A percentile compares a stretch with the other conserved stretches of the same genome.
These are phyloP conservation scores for Coemansia erecta DNA, from an alignment of 192 early-diverging fungal genomes.

Conservation along the genomic window DNA sequence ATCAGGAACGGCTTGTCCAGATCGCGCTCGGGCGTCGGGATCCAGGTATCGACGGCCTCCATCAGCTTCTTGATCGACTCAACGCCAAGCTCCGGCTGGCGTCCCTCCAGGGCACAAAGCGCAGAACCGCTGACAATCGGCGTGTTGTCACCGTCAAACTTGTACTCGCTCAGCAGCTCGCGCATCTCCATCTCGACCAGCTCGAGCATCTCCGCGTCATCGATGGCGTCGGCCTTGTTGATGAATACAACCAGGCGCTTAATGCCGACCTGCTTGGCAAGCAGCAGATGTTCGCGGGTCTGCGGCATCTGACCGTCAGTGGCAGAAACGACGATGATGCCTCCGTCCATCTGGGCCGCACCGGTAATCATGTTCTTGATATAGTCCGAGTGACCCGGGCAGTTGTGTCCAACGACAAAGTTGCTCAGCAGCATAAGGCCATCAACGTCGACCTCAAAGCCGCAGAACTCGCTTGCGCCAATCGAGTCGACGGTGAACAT, in stretches of 20 bases:
- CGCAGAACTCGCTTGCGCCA: slow-evolving; percentile 18
- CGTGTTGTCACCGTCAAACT: slow-evolving; percentile 86
- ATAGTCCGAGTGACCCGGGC: slow-evolving; percentile 99
- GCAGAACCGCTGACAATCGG: slow-evolving; percentile 94
- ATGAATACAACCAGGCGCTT: slow-evolving; percentile 92
- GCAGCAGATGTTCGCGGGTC: slow-evolving; percentile 95
- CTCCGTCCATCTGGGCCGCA: slow-evolving; percentile 97
- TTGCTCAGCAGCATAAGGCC: slow-evolving; percentile 28
- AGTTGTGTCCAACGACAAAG: slow-evolving; percentile 46
- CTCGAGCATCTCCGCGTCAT: slow-evolving; percentile 97
- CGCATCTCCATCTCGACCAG: slow-evolving; percentile 99
- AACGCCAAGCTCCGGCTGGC: slow-evolving; percentile 86
- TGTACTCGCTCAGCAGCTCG: slow-evolving; percentile 87
- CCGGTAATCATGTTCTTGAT: slow-evolving; percentile 99
- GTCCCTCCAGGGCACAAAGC: slow-evolving; percentile 90
- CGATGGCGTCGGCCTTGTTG: slow-evolving; percentile 98
- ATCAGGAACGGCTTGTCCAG: slow-evolving; percentile 99
- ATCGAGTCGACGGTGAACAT: slow-evolving; percentile 17
- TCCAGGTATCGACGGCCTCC: slow-evolving; percentile 86
- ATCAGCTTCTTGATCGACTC: slow-evolving; percentile 89
- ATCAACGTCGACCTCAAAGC: slow-evolving; percentile 36
- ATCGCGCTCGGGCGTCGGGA: slow-evolving; percentile 90
- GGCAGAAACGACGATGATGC: slow-evolving; percentile 97
- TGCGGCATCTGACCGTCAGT: slow-evolving; percentile 99
- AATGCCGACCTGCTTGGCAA: slow-evolving; percentile 95